Evolutionary conservation across 2,329 filamentous ascomycete genomes (phyloP), one percentile per base, ranked within the genome.

Genomic region (Sarocladium kiliense): DNA sequence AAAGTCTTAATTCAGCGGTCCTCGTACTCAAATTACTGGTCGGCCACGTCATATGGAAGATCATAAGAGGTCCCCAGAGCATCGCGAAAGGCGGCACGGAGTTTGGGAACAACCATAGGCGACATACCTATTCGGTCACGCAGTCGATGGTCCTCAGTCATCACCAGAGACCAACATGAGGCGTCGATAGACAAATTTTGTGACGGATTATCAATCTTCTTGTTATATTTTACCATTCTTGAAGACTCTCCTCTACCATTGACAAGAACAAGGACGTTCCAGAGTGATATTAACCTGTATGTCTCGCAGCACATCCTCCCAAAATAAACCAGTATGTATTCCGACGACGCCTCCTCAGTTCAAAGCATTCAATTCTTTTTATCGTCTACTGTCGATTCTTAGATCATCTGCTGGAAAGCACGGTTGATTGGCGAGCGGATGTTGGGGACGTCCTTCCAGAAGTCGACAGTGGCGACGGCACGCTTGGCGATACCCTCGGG

Each of bases 401-500:
- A 97, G 75, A 96, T 89, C 67, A 97, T 82, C 80, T 99, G 92
- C 80, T 94, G 84, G 85, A 99, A 99, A 67, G 94, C 94, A 72
- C 91, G 89, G 85, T 97, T 96, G 77, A 99, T 74, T 62, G 94
- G 93, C 55, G 92, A 97, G 74, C 94, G 91, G 68, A 97, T 81
- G 77, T 93, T 92, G 71, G 89, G 79, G 30, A 87, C 84, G 63
- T 87, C 89, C 88, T 97, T 97, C 88, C 91, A 99, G 86, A 97
- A 99, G 72, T 97, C 86, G 68, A 97, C 79, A 61, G 94, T 99
- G 64, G 88, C 87, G 61, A 91, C 74, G 58, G 93, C 94, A 67
- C 94, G 91, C 88, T 97, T 97, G 77, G 89, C 81, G 72, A 99
- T 89, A 63, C 94, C 94, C 77, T 96, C 93, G 54, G 94, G 89